These are phyloP conservation scores for Trypanosoma congolense DNA, from an alignment of 208 protist species.

Conservation along the genomic window DNA sequence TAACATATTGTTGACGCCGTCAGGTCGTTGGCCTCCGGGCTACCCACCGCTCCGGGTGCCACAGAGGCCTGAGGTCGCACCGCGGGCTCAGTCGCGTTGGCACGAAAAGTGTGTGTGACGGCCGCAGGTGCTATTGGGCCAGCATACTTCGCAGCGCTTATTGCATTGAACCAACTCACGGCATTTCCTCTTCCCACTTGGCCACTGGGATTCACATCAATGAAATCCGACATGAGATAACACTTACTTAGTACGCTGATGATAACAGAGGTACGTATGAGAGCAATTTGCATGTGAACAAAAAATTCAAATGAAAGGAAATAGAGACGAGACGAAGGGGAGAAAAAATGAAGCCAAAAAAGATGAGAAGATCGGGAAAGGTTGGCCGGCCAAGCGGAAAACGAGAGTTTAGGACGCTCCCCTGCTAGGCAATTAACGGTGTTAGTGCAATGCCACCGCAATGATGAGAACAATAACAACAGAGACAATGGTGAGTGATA, in stretches of 20 bases:
- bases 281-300: slow-evolving; percentile 1
- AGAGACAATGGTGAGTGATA: too few species aligned
- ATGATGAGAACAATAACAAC: too few species aligned
- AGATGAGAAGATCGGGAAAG: too few species aligned
- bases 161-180: slow-evolving; percentile 21
- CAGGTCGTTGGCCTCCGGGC: neutral
- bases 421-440: too few species aligned
- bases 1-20: slow-evolving; percentile 20
- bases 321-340: neutral
- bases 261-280: neutral
- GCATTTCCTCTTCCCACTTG: neutral
- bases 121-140: neutral
- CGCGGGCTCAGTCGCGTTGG: too few species aligned
- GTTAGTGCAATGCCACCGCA: too few species aligned
- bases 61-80: too few species aligned
- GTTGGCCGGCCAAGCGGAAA: too few species aligned
- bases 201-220: slow-evolving; percentile 1
- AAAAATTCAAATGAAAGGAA: neutral
- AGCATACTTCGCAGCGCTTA: neutral
- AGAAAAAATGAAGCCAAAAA: neutral
- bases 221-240: slow-evolving; percentile 15
- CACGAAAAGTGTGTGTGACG: too few species aligned
- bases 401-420: too few species aligned
- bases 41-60: neutral
- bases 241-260: neutral